Evolutionary conservation across 78 protist genomes (phyloP).

Genomic region (Dictyostelium discoideum): dicty_2.7 NC_007088.5:2041501-2042000

Average conservation of each 20-base stretch:
- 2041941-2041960: too few species aligned
- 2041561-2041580: too few species aligned
- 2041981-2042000: too few species aligned
- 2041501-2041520: not conserved
- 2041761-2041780: conserved; percentile 11
- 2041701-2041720: conserved; percentile 10
- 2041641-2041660: not conserved
- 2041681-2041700: conserved; percentile 9
- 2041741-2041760: not conserved
- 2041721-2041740: not conserved
- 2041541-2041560: not conserved
- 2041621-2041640: too few species aligned
- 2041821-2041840: not conserved
- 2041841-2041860: not conserved
- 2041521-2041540: not conserved
- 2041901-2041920: too few species aligned
- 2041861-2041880: conserved; percentile 3
- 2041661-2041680: conserved; percentile 6
- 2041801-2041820: not conserved
- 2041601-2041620: too few species aligned
- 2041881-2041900: conserved; percentile 25
- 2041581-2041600: too few species aligned
- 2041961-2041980: too few species aligned
- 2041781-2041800: not conserved
- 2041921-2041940: not conserved